phyloP scores from a whole-genome alignment of 257 asterid genomes.

The Lycium ferocissimum region DNA sequence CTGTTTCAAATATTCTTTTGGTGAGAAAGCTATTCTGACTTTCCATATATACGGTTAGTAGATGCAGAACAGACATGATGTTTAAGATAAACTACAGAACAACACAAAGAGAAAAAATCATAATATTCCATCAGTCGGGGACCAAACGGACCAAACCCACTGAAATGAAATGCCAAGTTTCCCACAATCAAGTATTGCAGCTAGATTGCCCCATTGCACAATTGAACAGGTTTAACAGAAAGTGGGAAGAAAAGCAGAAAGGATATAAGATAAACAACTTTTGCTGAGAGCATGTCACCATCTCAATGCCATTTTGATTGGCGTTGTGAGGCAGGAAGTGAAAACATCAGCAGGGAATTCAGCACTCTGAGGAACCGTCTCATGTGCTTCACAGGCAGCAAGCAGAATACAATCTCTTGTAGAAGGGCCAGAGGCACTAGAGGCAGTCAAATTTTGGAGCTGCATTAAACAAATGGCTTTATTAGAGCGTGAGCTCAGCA shows the following conservation, averaged over 20 bases:
- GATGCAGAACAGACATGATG: not conserved
- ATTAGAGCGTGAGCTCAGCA: not conserved
- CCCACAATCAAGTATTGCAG: slow-evolving; percentile 3
- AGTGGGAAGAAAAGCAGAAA: slow-evolving; percentile 13
- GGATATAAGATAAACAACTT: slow-evolving; percentile 26
- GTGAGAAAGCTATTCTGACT: slow-evolving; percentile 22
- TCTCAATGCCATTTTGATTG: slow-evolving; percentile 95
- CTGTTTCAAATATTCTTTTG: slow-evolving; percentile 23
- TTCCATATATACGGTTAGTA: slow-evolving; percentile 12
- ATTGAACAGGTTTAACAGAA: not conserved
- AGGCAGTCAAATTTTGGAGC: slow-evolving; percentile 76
- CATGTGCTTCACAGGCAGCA: slow-evolving; percentile 86
- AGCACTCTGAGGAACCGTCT: slow-evolving; percentile 94
- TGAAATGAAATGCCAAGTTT: not conserved
- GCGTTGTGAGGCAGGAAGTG: slow-evolving; percentile 98
- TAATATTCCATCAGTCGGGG: not conserved
- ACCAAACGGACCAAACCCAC: slow-evolving; percentile 22
- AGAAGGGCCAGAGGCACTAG: slow-evolving; percentile 59
- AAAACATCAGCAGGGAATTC: slow-evolving; percentile 97
- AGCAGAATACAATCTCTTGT: slow-evolving; percentile 79
- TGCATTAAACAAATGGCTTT: slow-evolving; percentile 39
- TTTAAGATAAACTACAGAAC: not conserved
- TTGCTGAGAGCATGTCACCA: slow-evolving; percentile 55
- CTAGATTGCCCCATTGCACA: slow-evolving; percentile 1
- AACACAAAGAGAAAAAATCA: not conserved